Evolutionary conservation across 352 stramenopile species (phyloP).

Genomic region (Phytophthora tentaculata): DNA sequence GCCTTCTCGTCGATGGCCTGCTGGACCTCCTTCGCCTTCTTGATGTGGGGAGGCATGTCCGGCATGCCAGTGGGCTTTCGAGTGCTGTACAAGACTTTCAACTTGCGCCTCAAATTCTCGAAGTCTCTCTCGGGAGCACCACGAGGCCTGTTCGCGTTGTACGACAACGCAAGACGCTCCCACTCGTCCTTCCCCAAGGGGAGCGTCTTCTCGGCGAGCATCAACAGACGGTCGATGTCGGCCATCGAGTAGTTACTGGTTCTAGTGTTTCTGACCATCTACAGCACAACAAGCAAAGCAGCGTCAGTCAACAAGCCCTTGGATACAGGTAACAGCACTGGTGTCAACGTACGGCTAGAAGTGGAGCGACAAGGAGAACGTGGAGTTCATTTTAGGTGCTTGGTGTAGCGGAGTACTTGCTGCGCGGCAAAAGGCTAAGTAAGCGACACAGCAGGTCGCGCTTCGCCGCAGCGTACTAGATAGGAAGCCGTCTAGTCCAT

Average conservation of each 20-base stretch:
- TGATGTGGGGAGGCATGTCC: too few species aligned
- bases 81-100: background rate
- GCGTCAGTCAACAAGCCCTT: too few species aligned
- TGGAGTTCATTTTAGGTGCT: too few species aligned
- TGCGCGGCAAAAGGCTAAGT: background rate
- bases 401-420: background rate
- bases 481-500: too few species aligned
- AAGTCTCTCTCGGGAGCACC: background rate
- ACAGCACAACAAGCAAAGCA: background rate
- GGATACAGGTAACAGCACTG: too few species aligned
- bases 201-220: background rate
- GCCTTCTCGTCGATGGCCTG: conserved; percentile 6
- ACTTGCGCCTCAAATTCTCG: conserved; percentile 14
- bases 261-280: background rate
- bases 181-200: conserved; percentile 5
- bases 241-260: background rate
- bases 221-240: background rate
- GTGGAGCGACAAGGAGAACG: too few species aligned
- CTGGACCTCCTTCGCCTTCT: conserved; percentile 3
- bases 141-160: background rate
- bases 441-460: background rate
- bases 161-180: background rate
- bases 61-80: conserved; percentile 5
- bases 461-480: too few species aligned
- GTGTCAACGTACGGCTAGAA: background rate